Conservation (phyloP, 805 yeast species). For the Jamesozyma spencerorum region DNA sequence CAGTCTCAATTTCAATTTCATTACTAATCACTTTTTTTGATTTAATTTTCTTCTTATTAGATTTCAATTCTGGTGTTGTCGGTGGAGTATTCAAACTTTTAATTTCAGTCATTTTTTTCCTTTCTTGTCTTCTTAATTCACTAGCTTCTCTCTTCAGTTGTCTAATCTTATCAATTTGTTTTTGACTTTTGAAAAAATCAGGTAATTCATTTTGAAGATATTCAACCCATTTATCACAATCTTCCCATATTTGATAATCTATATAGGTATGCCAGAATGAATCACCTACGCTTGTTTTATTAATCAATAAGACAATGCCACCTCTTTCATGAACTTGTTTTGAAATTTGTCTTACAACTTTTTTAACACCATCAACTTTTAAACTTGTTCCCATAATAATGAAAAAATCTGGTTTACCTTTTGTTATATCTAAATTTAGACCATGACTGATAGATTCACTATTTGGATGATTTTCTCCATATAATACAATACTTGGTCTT, state of each 20-base stretch:
- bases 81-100: conserved; percentile 24
- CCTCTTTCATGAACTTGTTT: conserved; percentile 64
- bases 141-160: conserved; percentile 28
- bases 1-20: not conserved
- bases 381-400: conserved; percentile 90
- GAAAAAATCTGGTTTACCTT: conserved; percentile 62
- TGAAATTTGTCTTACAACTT: conserved; percentile 60
- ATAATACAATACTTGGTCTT: conserved; percentile 83
- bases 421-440: conserved; percentile 49
- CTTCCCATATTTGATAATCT: conserved; percentile 71
- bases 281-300: conserved; percentile 53
- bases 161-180: conserved; percentile 25
- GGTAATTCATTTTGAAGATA: conserved; percentile 47
- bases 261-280: conserved; percentile 60
- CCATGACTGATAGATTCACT: conserved; percentile 72
- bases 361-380: conserved; percentile 82
- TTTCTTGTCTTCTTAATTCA: conserved; percentile 17
- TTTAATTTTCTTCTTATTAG: not conserved
- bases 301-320: conserved; percentile 71
- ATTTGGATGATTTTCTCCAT: conserved; percentile 90
- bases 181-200: conserved; percentile 50
- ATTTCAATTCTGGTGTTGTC: conserved; percentile 22
- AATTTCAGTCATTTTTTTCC: conserved; percentile 2
- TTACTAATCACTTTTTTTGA: not conserved
- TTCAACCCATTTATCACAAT: conserved; percentile 75